These are phyloP conservation scores for Sindora glabra DNA, from an alignment of 306 rosid genomes.

Conservation along the genomic window DNA sequence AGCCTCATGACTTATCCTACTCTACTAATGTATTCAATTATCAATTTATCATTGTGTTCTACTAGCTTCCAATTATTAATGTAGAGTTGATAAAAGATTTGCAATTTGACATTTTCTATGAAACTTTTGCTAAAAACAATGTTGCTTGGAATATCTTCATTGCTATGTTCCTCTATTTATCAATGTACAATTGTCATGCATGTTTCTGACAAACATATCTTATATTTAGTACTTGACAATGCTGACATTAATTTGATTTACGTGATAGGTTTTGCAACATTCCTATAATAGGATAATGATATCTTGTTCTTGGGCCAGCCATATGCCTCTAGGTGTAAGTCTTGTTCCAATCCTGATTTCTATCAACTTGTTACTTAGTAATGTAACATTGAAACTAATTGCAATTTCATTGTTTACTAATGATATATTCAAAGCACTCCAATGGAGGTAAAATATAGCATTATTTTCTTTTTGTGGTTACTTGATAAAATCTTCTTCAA, in stretches of 20 bases:
- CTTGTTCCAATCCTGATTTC: conserved; percentile 33
- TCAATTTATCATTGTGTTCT: neutral
- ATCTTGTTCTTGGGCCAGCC: conserved; percentile 18
- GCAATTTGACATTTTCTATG: neutral
- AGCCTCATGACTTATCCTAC: neutral
- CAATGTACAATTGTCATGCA: neutral
- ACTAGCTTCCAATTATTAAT: neutral
- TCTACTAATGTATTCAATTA: neutral
- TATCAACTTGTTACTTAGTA: conserved; percentile 19
- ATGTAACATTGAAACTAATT: conserved; percentile 28
- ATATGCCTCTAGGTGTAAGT: conserved; percentile 19
- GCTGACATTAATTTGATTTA: conserved; percentile 14
- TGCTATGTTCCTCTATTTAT: neutral
- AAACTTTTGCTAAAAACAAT: neutral
- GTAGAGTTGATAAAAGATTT: neutral
- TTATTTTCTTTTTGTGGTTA: too few species aligned
- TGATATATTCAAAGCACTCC: neutral
- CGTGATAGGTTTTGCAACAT: conserved; percentile 76
- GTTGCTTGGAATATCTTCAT: neutral
- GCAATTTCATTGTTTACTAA: neutral
- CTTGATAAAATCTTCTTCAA: too few species aligned
- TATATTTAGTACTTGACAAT: neutral
- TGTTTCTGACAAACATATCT: conserved; percentile 1
- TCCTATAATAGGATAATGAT: conserved; percentile 47
- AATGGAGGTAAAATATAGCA: neutral